Conservation (phyloP, 2,329 filamentous ascomycete species). For the Talaromyces sp. region DNA sequence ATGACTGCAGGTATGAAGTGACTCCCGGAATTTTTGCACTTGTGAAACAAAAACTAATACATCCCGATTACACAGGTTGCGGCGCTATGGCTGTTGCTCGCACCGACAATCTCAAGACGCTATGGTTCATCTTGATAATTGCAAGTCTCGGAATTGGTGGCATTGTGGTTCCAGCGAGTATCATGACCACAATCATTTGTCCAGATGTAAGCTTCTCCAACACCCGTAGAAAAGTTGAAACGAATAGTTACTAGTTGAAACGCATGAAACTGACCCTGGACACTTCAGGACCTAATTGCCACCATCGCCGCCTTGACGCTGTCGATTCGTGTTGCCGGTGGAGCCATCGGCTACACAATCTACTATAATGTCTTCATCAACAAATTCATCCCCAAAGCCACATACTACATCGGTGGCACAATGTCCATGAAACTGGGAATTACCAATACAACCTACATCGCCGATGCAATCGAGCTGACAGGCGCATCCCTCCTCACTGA, state of each 20-base stretch:
- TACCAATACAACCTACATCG: slow-evolving; percentile 43
- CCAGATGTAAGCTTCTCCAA: slow-evolving; percentile 46
- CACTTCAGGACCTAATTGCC: slow-evolving; percentile 53
- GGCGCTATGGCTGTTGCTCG: slow-evolving; percentile 49
- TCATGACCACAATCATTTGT: slow-evolving; percentile 65
- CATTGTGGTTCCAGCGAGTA: slow-evolving; percentile 62
- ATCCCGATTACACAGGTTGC: slow-evolving; percentile 35
- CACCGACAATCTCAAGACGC: slow-evolving; percentile 47
- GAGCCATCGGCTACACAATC: slow-evolving; percentile 58
- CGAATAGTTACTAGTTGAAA: too few relatives aligned
- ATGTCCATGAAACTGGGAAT: slow-evolving; percentile 48
- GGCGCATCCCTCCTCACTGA: slow-evolving; percentile 47
- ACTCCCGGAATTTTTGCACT: neutral
- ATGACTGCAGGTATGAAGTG: slow-evolving; percentile 56
- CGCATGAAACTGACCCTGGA: neutral
- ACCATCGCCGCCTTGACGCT: slow-evolving; percentile 64
- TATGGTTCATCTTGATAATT: slow-evolving; percentile 56
- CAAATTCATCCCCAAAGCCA: slow-evolving; percentile 42
- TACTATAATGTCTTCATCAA: slow-evolving; percentile 49
- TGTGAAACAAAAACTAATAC: neutral
- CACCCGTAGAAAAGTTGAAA: neutral
- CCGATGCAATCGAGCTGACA: slow-evolving; percentile 49
- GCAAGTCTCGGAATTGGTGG: slow-evolving; percentile 62
- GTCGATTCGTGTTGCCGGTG: slow-evolving; percentile 64
- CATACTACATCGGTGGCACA: slow-evolving; percentile 45